These are phyloP conservation scores for Russula vinacea DNA, from an alignment of 768 basidiomycete species.

Conservation along the genomic window DNA sequence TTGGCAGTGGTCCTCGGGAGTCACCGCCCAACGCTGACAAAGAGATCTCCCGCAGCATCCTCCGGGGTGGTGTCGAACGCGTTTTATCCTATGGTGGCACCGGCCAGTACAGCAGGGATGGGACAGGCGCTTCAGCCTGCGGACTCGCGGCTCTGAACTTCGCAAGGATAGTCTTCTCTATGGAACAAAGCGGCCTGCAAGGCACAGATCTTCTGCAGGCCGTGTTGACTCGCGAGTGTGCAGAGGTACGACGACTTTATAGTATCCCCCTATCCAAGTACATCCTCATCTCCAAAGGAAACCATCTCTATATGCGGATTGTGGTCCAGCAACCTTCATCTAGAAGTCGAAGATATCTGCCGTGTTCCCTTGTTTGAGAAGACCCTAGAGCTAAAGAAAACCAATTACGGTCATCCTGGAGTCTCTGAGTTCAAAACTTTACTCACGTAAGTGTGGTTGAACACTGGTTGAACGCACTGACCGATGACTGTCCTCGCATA, in stretches of 20 bases:
- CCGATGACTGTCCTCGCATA: neutral
- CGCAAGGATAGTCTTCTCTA: slow-evolving; percentile 48
- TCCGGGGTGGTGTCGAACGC: slow-evolving; percentile 36
- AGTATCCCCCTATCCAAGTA: neutral
- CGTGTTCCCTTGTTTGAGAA: slow-evolving; percentile 48
- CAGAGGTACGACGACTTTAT: slow-evolving; percentile 38
- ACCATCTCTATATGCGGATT: slow-evolving; percentile 34
- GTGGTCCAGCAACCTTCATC: slow-evolving; percentile 52
- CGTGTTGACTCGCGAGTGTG: slow-evolving; percentile 37
- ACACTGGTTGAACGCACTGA: neutral
- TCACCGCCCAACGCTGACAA: neutral
- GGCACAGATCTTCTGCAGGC: slow-evolving; percentile 37
- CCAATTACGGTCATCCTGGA: slow-evolving; percentile 41
- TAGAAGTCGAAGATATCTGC: slow-evolving; percentile 57
- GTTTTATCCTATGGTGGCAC: slow-evolving; percentile 48
- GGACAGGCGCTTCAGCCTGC: slow-evolving; percentile 52
- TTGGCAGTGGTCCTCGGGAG: neutral
- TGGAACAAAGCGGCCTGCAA: slow-evolving; percentile 36
- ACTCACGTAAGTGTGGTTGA: slow-evolving; percentile 32
- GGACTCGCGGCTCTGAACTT: slow-evolving; percentile 68
- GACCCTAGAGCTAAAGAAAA: slow-evolving; percentile 39
- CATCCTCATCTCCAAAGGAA: neutral
- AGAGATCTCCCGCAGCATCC: slow-evolving; percentile 5
- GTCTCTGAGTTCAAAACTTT: slow-evolving; percentile 41
- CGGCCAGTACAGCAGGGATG: slow-evolving; percentile 48